Percentiles rank a stretch among this genome's conserved stretches.
Conservation (phyloP, 148 eudicot species). For the Gaultheria prostrata region DNA sequence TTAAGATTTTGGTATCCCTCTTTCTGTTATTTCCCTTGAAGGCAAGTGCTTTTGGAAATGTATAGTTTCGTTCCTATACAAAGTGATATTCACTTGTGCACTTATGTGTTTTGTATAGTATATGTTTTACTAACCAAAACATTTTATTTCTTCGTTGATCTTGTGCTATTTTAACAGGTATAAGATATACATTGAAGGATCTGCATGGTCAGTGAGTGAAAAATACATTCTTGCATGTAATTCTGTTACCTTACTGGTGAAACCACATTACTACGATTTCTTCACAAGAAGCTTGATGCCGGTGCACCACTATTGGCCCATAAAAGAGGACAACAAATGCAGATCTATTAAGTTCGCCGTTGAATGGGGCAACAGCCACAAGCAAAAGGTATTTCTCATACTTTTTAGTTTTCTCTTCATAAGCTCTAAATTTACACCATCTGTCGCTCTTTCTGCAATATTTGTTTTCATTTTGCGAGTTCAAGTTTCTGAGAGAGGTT, state of each 20-base stretch:
- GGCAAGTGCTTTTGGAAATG: background rate
- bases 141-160: background rate
- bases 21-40: background rate
- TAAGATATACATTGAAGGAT: conserved; percentile 87
- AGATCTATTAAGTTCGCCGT: conserved; percentile 82
- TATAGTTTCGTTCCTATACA: background rate
- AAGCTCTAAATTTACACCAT: background rate
- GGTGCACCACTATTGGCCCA: conserved; percentile 79
- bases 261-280: conserved; percentile 78
- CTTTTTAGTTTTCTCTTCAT: background rate
- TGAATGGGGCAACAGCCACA: conserved; percentile 81
- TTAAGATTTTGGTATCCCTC: background rate
- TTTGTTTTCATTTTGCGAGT: too few species aligned
- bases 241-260: conserved; percentile 64
- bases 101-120: too few species aligned
- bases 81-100: background rate
- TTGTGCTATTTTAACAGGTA: conserved; percentile 38
- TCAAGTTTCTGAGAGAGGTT: too few species aligned
- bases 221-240: conserved; percentile 91
- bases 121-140: background rate
- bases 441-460: too few species aligned
- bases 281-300: conserved; percentile 80
- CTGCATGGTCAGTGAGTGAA: conserved; percentile 94
- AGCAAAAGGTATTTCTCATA: conserved; percentile 43
- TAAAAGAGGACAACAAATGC: conserved; percentile 69